Conservation (phyloP, 306 rosid species). For the Casuarina glauca region DNA sequence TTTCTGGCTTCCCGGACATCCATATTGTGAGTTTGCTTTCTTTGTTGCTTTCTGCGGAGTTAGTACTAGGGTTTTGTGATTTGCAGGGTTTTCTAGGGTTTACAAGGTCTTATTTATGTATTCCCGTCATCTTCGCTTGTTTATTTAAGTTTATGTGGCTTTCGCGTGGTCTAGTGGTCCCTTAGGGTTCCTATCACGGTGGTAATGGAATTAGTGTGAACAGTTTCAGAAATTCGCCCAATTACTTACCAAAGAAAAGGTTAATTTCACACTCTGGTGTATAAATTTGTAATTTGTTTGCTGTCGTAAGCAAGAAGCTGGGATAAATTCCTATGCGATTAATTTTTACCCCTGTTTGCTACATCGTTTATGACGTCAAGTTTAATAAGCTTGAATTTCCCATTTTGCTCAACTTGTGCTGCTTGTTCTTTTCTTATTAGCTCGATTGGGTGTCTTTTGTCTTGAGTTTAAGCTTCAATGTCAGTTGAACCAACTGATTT, state of each 20-base stretch:
- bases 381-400: neutral
- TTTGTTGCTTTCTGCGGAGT: neutral
- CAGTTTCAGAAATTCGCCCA: neutral
- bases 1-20: slow-evolving; percentile 90
- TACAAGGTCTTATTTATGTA: slow-evolving; percentile 24
- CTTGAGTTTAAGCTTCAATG: neutral
- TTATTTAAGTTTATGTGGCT: slow-evolving; percentile 3
- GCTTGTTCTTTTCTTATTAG: neutral
- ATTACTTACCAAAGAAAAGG: neutral
- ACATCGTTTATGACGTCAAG: neutral
- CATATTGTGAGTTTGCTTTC: slow-evolving; percentile 67
- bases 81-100: slow-evolving; percentile 12
- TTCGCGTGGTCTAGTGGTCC: neutral
- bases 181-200: neutral
- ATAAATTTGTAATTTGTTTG: neutral
- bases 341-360: neutral
- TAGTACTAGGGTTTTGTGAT: slow-evolving; percentile 38
- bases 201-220: neutral
- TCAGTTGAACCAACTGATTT: neutral
- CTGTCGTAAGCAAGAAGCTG: neutral
- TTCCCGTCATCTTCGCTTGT: neutral
- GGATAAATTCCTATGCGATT: neutral
- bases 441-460: neutral
- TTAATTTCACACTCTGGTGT: neutral
- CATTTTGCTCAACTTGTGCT: neutral